Evolutionary conservation across 768 basidiomycete species (phyloP).

Genomic region (Pholiota conissans): DNA sequence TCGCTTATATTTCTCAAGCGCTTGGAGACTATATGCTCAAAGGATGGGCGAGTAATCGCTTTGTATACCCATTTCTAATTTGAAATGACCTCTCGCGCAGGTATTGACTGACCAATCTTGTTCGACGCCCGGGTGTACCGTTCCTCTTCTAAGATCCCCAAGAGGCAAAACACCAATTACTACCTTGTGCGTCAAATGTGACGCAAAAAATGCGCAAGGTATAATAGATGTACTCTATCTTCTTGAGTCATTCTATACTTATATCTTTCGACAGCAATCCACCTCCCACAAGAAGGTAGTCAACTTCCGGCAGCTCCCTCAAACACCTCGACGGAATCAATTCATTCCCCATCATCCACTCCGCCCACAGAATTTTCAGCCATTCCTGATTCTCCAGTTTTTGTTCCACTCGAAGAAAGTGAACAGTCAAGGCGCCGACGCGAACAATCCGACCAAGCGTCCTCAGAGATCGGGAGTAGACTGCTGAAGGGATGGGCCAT

Average conservation of each 20-base stretch:
- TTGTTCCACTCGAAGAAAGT: slow-evolving; percentile 64
- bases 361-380: slow-evolving; percentile 78
- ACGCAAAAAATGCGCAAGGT: slow-evolving; percentile 29
- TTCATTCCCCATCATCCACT: slow-evolving; percentile 65
- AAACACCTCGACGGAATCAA: slow-evolving; percentile 46
- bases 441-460: slow-evolving; percentile 80
- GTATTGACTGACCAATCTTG: slow-evolving; percentile 69
- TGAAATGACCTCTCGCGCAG: slow-evolving; percentile 26
- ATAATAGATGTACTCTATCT: not conserved
- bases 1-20: slow-evolving; percentile 57
- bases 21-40: slow-evolving; percentile 74
- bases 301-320: slow-evolving; percentile 10
- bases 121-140: slow-evolving; percentile 50
- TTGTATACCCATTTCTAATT: not conserved
- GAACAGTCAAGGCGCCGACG: slow-evolving; percentile 67
- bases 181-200: slow-evolving; percentile 67
- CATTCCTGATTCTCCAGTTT: slow-evolving; percentile 57
- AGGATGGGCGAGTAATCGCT: slow-evolving; percentile 59
- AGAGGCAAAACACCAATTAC: slow-evolving; percentile 40
- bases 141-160: slow-evolving; percentile 79
- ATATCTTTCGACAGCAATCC: not conserved
- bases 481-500: slow-evolving; percentile 86
- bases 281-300: not conserved
- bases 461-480: slow-evolving; percentile 74
- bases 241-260: not conserved